A percentile compares a stretch with the other conserved stretches of the same genome.
phyloP scores from a whole-genome alignment of 331 rosid species.

The Rhamnella rubrinervis region DNA sequence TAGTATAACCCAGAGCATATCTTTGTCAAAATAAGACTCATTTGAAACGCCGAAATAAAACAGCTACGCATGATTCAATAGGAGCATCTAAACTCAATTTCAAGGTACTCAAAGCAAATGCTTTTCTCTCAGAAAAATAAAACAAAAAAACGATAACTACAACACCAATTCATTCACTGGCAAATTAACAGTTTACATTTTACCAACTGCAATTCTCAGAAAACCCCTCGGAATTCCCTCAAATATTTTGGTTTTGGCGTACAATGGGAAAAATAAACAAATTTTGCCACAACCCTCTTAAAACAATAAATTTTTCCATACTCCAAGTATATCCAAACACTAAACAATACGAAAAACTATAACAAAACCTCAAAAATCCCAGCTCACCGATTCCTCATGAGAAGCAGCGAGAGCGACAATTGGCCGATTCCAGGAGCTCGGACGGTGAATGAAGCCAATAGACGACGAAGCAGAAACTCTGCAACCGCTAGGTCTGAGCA shows the following conservation, averaged over 20 bases:
- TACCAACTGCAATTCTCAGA: too few relatives aligned
- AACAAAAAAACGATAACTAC: background rate
- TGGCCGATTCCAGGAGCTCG: constrained; percentile 31
- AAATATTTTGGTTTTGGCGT: too few relatives aligned
- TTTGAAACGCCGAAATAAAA: background rate
- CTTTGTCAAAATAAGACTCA: background rate
- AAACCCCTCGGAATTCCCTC: too few relatives aligned
- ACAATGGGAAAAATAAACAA: too few relatives aligned
- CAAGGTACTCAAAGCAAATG: background rate
- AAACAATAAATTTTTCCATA: background rate
- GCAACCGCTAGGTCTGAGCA: constrained; percentile 34
- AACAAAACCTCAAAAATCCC: background rate
- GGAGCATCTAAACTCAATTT: background rate
- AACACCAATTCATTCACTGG: background rate
- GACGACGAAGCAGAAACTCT: constrained; percentile 28
- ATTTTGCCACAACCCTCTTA: too few relatives aligned
- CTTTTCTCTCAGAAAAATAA: background rate
- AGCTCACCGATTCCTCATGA: constrained; percentile 65
- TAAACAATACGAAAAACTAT: background rate
- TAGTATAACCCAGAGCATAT: background rate
- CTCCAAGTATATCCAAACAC: background rate
- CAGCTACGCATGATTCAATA: background rate
- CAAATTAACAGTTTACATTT: too few relatives aligned
- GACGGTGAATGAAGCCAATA: constrained; percentile 30
- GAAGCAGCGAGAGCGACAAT: constrained; percentile 48